Base-by-base conservation (phyloP, 352 stramenopile genomes). In the Nothophytophthora sp. region DNA sequence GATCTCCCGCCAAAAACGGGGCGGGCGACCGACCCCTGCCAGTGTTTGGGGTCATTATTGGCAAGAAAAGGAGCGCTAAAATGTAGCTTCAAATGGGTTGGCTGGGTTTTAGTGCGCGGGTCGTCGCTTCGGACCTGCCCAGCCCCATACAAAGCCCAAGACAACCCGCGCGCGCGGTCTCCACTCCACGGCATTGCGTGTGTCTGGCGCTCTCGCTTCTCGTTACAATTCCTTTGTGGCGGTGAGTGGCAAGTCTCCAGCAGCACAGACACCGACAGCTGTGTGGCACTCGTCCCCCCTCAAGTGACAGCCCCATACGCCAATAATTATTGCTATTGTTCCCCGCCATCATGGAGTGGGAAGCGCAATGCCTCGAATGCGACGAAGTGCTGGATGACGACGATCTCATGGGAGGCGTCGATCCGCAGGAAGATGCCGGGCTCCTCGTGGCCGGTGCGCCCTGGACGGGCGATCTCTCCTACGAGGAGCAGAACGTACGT, bases 361-460 rank as follows among this genome's bases (percentile, higher is more conserved):
- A 81, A 60, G 64, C 60, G 28, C 60, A 87, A 59, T 67, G 69
- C 44, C 82, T 93, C 54, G 78, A 78, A 40, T 93, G 82, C 66
- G 76, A 94, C 53, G 83, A 94, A 76, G 76, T 81, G 58, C 74
- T 94, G 27, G 83, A 90, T 55, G 79, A 90, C 44, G 64, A 83
- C 18, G 69, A 68, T 22, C 67, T 67, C 33, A 68, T 67, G 59
- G 76, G n/a, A n/a, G n/a, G 73, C 44, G 57, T 63, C 30, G 50
- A 65, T 36, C 62, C 78, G 46, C 59, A 78, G 44, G 60, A 55
- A 8, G 68, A 67, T n/a, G 29, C 45, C 20, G 40, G 39, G 1
- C 44, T 59, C 12, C 49, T 65, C 32, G 45, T 55, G 19, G 39
- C 44, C 7, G 60, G 59, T 22, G 46, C 30, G 7, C 57, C 58